A percentile compares a stretch with the other conserved stretches of the same genome.
These are phyloP conservation scores for Botrytis aclada DNA, from an alignment of 2,329 filamentous ascomycete genomes.

Conservation along the genomic window DNA sequence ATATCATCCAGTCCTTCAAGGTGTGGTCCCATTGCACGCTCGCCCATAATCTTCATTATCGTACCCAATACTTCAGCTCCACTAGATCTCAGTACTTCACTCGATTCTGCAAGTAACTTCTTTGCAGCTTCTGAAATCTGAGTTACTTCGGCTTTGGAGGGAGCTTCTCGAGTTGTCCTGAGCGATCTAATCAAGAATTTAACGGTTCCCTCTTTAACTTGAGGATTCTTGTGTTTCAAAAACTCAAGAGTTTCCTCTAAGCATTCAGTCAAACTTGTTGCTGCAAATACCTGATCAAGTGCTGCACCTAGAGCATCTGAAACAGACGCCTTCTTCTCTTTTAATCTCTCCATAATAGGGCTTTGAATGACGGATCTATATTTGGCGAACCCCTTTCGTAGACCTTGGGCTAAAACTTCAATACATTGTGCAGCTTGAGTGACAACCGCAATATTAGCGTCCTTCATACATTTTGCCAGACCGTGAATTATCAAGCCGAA, in stretches of 20 bases:
- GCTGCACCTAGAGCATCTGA: constrained; percentile 84
- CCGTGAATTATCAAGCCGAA: constrained; percentile 81
- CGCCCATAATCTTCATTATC: constrained; percentile 97
- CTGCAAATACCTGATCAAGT: constrained; percentile 65
- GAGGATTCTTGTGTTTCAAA: constrained; percentile 91
- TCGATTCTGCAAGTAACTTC: constrained; percentile 86
- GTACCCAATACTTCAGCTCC: constrained; percentile 92
- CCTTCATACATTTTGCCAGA: constrained; percentile 96
- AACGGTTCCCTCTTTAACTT: constrained; percentile 93
- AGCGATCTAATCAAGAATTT: constrained; percentile 89
- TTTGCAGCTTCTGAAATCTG: constrained; percentile 84
- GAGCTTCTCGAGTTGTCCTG: constrained; percentile 77
- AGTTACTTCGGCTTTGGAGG: constrained; percentile 77
- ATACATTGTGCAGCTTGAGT: constrained; percentile 91
- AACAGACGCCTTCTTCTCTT: constrained; percentile 92
- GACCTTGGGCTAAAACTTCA: constrained; percentile 80
- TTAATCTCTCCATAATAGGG: constrained; percentile 90
- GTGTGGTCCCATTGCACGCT: constrained; percentile 90
- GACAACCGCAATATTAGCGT: constrained; percentile 94
- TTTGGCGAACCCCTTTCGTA: constrained; percentile 74
- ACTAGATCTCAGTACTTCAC: constrained; percentile 78
- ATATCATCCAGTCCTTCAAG: constrained; percentile 94
- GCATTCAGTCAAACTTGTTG: constrained; percentile 75
- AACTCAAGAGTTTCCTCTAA: constrained; percentile 87
- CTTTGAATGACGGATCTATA: constrained; percentile 78